Evolutionary conservation across 768 basidiomycete genomes (phyloP), one percentile per base, ranked within the genome.

Genomic region (Mycena floridula): DNA sequence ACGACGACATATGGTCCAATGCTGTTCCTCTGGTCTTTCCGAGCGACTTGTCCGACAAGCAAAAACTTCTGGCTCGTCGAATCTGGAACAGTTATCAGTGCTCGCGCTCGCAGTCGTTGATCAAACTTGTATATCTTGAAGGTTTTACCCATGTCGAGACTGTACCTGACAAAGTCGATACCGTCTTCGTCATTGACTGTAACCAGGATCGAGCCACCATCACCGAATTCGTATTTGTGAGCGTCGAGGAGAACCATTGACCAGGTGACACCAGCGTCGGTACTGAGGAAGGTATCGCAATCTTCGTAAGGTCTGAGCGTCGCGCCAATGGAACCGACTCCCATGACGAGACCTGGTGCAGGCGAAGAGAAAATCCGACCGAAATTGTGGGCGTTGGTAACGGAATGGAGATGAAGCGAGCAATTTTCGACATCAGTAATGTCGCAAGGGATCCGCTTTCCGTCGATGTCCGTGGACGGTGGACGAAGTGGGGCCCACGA

Each of bases 61-160:
- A 98, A 58, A 69, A 98, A 97, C 63, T 95, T 97, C 59, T 96
- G 95, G 0, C 91, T 94, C 0, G 96, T 97, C 11, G 91, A 91
- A 53, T 99, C 96, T 0, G 91, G 89, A 5, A 97, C 76, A 3
- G 92, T 96, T 32, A 86, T 82, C n/a, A 99, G 68, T 0, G 80
- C 80, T 7, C 79, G 73, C 0, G 89, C 82, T 18, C 85, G 81
- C 4, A 97, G 50, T 23, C 68, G 81, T 46, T 88, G 60, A 2
- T 81, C 88, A 42, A 94, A 65, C 11, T 85, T 64, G 49, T 88
- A 81, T 11, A 72, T 66, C 45, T 77, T 66, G 95, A 95, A 99
- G 12, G 72, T 81, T 46, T 71, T 68, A 5, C 96, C 94, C 21
- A 88, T 71, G 59, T 99, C 85, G 23, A 81, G 76, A 6, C 89